Percentiles rank a stretch among this genome's conserved stretches.
phyloP scores from a whole-genome alignment of 176 grass and related monocot species.

The Musa troglodytarum region DNA sequence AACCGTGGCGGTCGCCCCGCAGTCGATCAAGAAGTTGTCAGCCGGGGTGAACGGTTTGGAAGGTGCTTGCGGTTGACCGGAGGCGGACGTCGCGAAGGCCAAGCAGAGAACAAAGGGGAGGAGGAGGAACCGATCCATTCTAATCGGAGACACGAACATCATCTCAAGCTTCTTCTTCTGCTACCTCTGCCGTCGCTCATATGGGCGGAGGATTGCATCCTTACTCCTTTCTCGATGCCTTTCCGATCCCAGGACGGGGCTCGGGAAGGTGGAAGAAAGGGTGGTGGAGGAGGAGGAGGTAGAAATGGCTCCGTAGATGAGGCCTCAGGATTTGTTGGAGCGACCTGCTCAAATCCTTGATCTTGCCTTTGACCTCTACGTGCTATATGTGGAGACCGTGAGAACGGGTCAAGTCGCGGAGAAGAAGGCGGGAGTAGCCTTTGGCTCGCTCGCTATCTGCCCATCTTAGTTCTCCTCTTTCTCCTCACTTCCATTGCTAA shows the following conservation, averaged over 20 bases:
- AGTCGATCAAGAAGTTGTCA: slow-evolving; percentile 9
- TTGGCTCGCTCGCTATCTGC: background rate
- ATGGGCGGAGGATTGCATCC: background rate
- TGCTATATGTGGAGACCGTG: background rate
- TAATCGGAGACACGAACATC: background rate
- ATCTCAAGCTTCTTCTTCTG: background rate
- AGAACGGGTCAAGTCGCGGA: background rate
- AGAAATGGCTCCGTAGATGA: background rate
- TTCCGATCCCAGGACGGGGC: background rate
- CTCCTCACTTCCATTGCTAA: background rate
- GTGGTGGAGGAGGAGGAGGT: background rate
- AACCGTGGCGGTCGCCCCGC: slow-evolving; percentile 1
- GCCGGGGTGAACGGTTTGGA: background rate
- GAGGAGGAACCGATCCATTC: background rate
- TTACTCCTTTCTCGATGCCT: background rate
- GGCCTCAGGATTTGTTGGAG: background rate
- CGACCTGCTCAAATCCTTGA: background rate
- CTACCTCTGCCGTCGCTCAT: background rate
- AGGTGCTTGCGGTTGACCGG: background rate
- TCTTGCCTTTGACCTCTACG: background rate
- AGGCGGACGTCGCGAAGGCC: background rate
- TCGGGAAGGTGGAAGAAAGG: slow-evolving; percentile 5
- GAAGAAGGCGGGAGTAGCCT: too few relatives aligned
- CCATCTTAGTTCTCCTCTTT: background rate
- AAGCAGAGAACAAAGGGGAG: background rate